Percentiles rank a stretch among this genome's conserved stretches.
These are phyloP conservation scores for Acmispon strigosus DNA, from an alignment of 306 rosid species.

Conservation along the genomic window DNA sequence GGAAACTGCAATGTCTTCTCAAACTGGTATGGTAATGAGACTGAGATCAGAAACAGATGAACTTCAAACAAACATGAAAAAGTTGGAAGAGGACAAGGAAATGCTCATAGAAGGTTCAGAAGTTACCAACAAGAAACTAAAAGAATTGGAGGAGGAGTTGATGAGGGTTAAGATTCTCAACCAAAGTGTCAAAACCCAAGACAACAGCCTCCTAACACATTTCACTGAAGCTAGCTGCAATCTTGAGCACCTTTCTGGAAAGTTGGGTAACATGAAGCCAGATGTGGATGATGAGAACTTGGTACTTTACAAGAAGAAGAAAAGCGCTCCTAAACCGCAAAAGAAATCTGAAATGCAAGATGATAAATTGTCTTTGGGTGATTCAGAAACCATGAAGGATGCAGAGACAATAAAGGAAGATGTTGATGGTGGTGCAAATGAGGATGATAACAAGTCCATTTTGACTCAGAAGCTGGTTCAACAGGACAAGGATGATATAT, in stretches of 20 bases:
- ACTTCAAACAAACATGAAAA: slow-evolving; percentile 43
- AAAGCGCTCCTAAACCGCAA: not conserved
- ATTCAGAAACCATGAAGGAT: slow-evolving; percentile 10
- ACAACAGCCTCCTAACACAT: slow-evolving; percentile 42
- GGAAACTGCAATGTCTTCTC: slow-evolving; percentile 64
- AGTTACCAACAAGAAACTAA: slow-evolving; percentile 39
- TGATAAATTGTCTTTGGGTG: not conserved
- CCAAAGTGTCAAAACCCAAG: slow-evolving; percentile 35
- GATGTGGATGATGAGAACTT: slow-evolving; percentile 37
- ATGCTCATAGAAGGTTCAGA: slow-evolving; percentile 47
- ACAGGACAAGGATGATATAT: slow-evolving; percentile 28
- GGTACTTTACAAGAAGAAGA: slow-evolving; percentile 29
- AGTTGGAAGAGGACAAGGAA: slow-evolving; percentile 70
- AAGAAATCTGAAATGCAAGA: slow-evolving; percentile 1
- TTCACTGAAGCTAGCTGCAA: slow-evolving; percentile 62
- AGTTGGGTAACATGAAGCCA: slow-evolving; percentile 43
- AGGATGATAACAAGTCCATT: slow-evolving; percentile 16
- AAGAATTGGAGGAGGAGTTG: slow-evolving; percentile 68
- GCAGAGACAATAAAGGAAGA: slow-evolving; percentile 7
- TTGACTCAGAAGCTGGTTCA: slow-evolving; percentile 20
- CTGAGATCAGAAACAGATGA: slow-evolving; percentile 57
- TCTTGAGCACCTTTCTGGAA: slow-evolving; percentile 57
- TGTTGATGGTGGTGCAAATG: not conserved
- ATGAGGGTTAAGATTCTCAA: slow-evolving; percentile 42
- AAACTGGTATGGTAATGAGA: slow-evolving; percentile 43